Base-by-base conservation (phyloP, 371 early-diverging fungal species). In the Sporodiniella umbellata region DNA sequence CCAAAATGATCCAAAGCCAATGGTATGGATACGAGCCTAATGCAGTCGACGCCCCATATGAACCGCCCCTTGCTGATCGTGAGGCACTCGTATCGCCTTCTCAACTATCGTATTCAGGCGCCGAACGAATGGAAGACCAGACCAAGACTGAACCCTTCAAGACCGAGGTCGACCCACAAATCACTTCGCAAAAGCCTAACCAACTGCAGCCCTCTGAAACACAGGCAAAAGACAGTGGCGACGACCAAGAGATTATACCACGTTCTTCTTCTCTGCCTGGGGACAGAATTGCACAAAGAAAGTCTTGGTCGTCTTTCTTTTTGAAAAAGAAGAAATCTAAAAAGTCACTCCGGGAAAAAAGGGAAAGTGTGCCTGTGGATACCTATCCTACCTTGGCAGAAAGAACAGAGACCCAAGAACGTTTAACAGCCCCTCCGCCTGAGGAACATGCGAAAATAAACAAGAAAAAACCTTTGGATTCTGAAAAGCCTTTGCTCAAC, bases 1-100 rank as follows among this genome's bases (percentile, higher is more conserved):
- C 71, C 2, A 60, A 71, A 38, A 52, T 66, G 25, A 66, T 62
- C 48, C 75, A 74, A 43, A 54, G 64, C 19, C 65, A 56, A 22
- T 74, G 71, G 71, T 23, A 57, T 18, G 28, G 40, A 7, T 43
- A 35, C 21, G 11, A 23, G 8, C 42, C 42, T 19, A 42, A 8
- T 42, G 4, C 1, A 23, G 22, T 1, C n/a, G 15, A 19, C 19
- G 3, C 10, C 2, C 42, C 37, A 7, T 37, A 15, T 37, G 11
- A 15, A 37, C 11, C 7, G 6, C 11, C 37, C 15, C 8, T 31
- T 8, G 14, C 8, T 11, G 14, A 2, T 31, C 33, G 14, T 14
- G n/a, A n/a, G n/a, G n/a, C n/a, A n/a, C n/a, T n/a, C n/a, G n/a
- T n/a, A n/a, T n/a, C n/a, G n/a, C n/a, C n/a, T n/a, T n/a, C n/a